Percentiles rank a stretch among this genome's conserved stretches.
Conservation (phyloP, 208 protist species). For the Trypanosoma vivax region DNA sequence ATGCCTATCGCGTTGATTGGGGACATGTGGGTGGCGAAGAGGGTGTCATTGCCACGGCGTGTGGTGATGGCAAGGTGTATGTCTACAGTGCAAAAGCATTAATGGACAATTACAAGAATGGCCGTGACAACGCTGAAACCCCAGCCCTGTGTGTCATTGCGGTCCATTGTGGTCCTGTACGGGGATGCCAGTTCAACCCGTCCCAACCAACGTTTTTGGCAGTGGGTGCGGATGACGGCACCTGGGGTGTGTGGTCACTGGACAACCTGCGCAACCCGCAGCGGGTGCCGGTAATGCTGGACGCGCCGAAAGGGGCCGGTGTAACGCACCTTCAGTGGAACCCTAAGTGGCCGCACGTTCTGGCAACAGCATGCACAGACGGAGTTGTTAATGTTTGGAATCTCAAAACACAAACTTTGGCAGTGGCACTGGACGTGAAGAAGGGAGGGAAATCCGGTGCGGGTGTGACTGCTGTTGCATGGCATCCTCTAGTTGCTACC, state of each 20-base stretch:
- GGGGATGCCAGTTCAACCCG: slow-evolving; percentile 92
- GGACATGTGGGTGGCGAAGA: slow-evolving; percentile 35
- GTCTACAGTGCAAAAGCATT: slow-evolving; percentile 53
- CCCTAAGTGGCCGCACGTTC: slow-evolving; percentile 87
- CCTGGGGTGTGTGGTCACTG: slow-evolving; percentile 90
- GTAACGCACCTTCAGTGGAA: slow-evolving; percentile 79
- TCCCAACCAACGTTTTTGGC: slow-evolving; percentile 82
- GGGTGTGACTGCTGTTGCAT: slow-evolving; percentile 83
- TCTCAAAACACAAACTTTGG: slow-evolving; percentile 80
- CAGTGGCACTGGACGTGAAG: slow-evolving; percentile 84
- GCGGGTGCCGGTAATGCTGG: slow-evolving; percentile 61
- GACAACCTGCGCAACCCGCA: slow-evolving; percentile 53
- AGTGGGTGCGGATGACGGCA: slow-evolving; percentile 54
- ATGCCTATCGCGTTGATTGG: slow-evolving; percentile 73
- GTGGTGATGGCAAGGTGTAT: slow-evolving; percentile 57
- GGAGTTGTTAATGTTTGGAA: slow-evolving; percentile 94
- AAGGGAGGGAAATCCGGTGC: slow-evolving; percentile 41
- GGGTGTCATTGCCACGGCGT: slow-evolving; percentile 69
- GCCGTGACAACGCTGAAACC: slow-evolving; percentile 15
- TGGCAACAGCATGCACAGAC: slow-evolving; percentile 87
- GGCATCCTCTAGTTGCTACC: slow-evolving; percentile 92
- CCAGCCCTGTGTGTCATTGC: slow-evolving; percentile 71
- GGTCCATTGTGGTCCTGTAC: slow-evolving; percentile 79
- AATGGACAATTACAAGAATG: slow-evolving; percentile 29
- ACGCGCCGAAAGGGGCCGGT: slow-evolving; percentile 28